Evolutionary conservation across 169 alveolate species (phyloP).

Genomic region (Babesia divergens): DNA sequence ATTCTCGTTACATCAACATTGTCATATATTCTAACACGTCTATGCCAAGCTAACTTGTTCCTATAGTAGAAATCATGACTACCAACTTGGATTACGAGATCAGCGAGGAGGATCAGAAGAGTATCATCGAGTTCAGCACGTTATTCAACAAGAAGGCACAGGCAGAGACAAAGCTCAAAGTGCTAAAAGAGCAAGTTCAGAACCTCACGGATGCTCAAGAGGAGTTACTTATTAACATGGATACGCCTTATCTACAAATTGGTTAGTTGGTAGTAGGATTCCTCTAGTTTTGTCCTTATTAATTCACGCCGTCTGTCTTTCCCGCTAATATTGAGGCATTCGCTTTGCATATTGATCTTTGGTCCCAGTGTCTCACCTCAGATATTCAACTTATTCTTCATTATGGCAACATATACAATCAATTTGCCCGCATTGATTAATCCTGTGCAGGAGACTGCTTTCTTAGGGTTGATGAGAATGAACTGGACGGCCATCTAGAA

Average conservation of each 20-base stretch:
- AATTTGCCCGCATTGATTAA: neutral
- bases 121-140: constrained; percentile 51
- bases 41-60: too few relatives aligned
- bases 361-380: too few relatives aligned
- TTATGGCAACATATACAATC: neutral
- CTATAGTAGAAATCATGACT: neutral
- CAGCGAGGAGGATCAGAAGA: constrained; percentile 59
- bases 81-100: constrained; percentile 51
- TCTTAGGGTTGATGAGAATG: constrained; percentile 26
- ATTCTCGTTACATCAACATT: too few relatives aligned
- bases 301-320: too few relatives aligned
- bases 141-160: constrained; percentile 9
- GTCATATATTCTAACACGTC: too few relatives aligned
- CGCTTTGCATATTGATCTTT: too few relatives aligned
- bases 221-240: constrained; percentile 34
- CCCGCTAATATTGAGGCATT: too few relatives aligned
- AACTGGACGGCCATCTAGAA: constrained; percentile 29
- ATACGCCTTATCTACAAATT: constrained; percentile 38
- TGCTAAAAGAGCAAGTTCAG: constrained; percentile 22
- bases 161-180: constrained; percentile 20
- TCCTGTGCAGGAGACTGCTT: constrained; percentile 58
- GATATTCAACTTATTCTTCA: neutral
- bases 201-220: constrained; percentile 55
- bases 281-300: too few relatives aligned
- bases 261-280: too few relatives aligned